Conservation (phyloP, 1,284 basidiomycete genomes). For the Somion occarium region DNA sequence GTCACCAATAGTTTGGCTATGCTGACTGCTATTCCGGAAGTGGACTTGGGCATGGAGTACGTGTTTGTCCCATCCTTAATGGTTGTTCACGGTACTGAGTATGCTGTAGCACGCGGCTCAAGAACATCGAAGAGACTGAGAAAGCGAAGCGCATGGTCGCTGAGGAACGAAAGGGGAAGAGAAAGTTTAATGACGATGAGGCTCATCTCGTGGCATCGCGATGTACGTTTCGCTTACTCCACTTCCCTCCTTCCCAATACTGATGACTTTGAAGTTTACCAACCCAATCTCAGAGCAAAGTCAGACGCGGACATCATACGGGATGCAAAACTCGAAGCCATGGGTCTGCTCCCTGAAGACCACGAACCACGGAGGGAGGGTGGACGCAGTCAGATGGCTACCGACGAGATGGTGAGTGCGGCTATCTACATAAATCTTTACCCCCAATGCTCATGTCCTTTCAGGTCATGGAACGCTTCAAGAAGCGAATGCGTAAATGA, state of each 20-base stretch:
- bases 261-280: constrained; percentile 69
- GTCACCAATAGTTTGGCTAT: constrained; percentile 91
- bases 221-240: constrained; percentile 50
- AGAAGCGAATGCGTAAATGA: constrained; percentile 78
- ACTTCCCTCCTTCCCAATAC: too few relatives aligned
- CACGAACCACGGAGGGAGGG: constrained; percentile 44
- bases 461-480: constrained; percentile 84
- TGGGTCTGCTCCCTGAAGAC: constrained; percentile 61
- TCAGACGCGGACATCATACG: constrained; percentile 84
- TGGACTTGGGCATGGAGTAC: constrained; percentile 97
- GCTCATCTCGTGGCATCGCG: constrained; percentile 78
- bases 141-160: constrained; percentile 85
- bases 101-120: constrained; percentile 69
- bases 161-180: constrained; percentile 62
- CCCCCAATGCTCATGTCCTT: not conserved
- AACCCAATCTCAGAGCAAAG: constrained; percentile 71
- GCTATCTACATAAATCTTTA: not conserved
- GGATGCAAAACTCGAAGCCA: constrained; percentile 79
- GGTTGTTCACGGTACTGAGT: not conserved
- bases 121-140: constrained; percentile 96
- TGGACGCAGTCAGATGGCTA: constrained; percentile 75
- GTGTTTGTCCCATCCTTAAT: constrained; percentile 27
- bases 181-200: constrained; percentile 57
- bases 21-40: constrained; percentile 95
- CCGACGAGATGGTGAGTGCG: constrained; percentile 73